Evolutionary conservation across 768 basidiomycete species (phyloP), one percentile per base, ranked within the genome.

Genomic region (Cyclocybe aegerita): DNA sequence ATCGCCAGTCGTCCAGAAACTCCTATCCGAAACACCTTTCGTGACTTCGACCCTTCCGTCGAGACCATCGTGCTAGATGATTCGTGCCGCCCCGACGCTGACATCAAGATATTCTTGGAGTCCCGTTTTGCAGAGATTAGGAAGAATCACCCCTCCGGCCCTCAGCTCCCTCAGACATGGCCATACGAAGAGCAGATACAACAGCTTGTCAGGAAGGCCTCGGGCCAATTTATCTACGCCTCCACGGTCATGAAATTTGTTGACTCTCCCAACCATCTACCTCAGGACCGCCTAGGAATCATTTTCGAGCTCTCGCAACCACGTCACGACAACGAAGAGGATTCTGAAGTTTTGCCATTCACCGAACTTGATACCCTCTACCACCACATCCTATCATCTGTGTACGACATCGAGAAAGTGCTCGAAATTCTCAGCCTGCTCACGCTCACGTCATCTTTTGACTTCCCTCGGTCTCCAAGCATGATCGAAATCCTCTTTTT

Each of bases 201-300:
- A 9, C 16, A 30, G 0, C 52, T 68, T 3, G 60, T 56, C 0
- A 14, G 43, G 1, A 58, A 56, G 30, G 54, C 66, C 0, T 57
- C 57, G 0, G 64, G 66, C 0, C 55, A 62, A 40, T 65, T 65
- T 34, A 56, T 66, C 29, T 68, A 65, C 34, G 63, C 57, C 0
- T 52, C 61, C 0, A 59, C 59, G 0, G 52, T 56, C 15, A 53
- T 62, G 15, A 56, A 56, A 17, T 66, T 54, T 43, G 50, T 68
- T 33, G 53, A 56, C 16, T 55, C 57, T 29, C 46, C 49, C 11
- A 49, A 49, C 2, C 51, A 51, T 31, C 45, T 44, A 10, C 60
- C 62, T 15, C 16, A 38, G 8, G 43, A 43, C 29, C 49, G 49
- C 8, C 52, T 61, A 14, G 43, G 58, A 6, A 49, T 52, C n/a